Base-by-base conservation (phyloP, 805 yeast genomes). In the Starmerella stellata region DNA sequence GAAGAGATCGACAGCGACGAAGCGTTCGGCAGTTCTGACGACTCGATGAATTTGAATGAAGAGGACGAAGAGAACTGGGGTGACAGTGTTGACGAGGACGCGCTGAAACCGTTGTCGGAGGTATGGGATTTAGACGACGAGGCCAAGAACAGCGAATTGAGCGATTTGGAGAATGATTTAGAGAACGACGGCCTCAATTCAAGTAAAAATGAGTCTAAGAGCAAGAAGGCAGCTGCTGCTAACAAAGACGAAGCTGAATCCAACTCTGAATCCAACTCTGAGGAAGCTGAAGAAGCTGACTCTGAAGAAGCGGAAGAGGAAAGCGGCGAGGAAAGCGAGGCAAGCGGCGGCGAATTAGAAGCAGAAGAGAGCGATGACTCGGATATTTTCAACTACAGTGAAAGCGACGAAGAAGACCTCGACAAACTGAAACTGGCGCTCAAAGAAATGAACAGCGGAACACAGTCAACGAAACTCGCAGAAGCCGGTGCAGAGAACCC, bases 1-100 rank as follows among this genome's bases (percentile, higher is more conserved):
- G 61, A 58, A 18, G 63, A 78, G 43, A 62, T 78, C 34, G 81
- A 77, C 49, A 80, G 93, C 1, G 95, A 83, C 55, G 94, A 78
- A 49, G 94, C 93, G 0, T 59, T 80, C 42, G 93, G 90, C 1
- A 92, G 70, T 47, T 71, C 67, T 42, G 80, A 74, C 39, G 76
- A 71, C 52, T 71, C 75, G 45, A 8, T 29, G 15, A 29, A 29
- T 13, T 74, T 82, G 24, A 53, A 55, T 21, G 55, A 54, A 21
- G 60, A 58, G 3, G 65, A 57, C n/a, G 73, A 65, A 15, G 75
- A 69, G n/a, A 71, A 63, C 4, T 87, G 70, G 11, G 78, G 79
- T 52, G 69, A 69, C 20, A 75, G 85, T 52, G 65, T 78, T 32
- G 93, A 81, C 50, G 94, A 81, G 52, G 63, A 58, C 23, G 78